Conservation (phyloP, 495 filamentous ascomycete species). For the Penicillium angulare region DNA sequence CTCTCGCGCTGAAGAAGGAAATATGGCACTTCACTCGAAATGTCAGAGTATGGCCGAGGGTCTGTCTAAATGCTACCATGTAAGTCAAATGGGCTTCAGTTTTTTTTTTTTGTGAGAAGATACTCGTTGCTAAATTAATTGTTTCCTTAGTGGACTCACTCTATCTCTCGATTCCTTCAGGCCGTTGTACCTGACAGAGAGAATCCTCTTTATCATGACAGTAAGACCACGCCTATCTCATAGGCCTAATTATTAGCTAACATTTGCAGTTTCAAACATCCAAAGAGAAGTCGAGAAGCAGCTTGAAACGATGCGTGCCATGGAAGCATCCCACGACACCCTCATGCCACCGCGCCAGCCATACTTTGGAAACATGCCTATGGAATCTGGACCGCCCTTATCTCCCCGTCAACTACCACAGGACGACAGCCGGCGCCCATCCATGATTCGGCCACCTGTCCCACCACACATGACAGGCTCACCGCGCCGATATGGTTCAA, state of each 20-base stretch:
- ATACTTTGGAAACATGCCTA: conserved; percentile 68
- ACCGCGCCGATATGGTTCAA: conserved; percentile 82
- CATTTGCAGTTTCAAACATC: conserved; percentile 65
- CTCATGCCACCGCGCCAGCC: conserved; percentile 72
- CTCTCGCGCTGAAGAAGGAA: conserved; percentile 78
- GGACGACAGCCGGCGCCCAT: conserved; percentile 76
- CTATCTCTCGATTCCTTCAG: conserved; percentile 70
- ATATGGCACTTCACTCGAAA: conserved; percentile 71
- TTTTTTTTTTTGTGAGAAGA: not conserved
- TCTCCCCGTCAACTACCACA: conserved; percentile 90
- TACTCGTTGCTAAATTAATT: conserved; percentile 12
- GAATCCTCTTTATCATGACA: conserved; percentile 55
- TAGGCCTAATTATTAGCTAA: conserved; percentile 9
- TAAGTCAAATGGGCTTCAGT: conserved; percentile 42
- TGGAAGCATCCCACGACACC: conserved; percentile 77
- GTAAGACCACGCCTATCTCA: conserved; percentile 26
- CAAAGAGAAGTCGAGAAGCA: conserved; percentile 86
- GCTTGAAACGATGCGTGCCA: conserved; percentile 62
- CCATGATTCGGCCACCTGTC: conserved; percentile 66
- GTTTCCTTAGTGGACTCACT: conserved; percentile 63
- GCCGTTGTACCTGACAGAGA: conserved; percentile 68
- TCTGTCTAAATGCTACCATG: conserved; percentile 72
- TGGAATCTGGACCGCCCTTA: conserved; percentile 71
- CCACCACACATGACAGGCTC: conserved; percentile 74
- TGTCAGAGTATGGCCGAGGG: conserved; percentile 82